These are phyloP conservation scores for Colletotrichum incanum DNA, from an alignment of 2,329 filamentous ascomycete genomes.

Conservation along the genomic window DNA sequence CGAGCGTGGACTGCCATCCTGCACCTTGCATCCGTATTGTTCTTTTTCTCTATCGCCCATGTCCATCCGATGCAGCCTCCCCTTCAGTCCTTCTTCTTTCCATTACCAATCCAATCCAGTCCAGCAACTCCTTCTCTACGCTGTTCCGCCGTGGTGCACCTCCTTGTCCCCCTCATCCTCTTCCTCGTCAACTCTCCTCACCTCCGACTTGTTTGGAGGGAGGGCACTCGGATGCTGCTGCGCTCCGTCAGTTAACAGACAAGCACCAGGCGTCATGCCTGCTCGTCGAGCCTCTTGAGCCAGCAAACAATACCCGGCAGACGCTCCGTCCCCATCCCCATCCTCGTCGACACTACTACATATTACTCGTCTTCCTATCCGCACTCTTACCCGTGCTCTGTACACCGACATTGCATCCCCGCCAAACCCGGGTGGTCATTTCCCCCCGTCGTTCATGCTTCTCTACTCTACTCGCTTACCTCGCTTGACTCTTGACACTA, in stretches of 20 bases:
- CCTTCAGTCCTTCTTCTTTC: background rate
- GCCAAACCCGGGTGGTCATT: background rate
- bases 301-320: constrained; percentile 1
- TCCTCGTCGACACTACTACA: background rate
- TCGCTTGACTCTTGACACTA: background rate
- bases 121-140: background rate
- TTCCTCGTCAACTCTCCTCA: background rate
- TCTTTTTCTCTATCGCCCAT: background rate
- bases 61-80: background rate
- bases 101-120: background rate
- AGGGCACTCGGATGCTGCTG: background rate
- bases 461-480: background rate
- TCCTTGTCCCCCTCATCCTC: background rate
- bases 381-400: background rate
- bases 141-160: background rate
- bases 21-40: too few relatives aligned
- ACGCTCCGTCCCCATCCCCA: background rate
- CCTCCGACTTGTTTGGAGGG: background rate
- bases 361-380: background rate
- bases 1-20: too few relatives aligned
- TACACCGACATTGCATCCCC: background rate
- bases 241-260: background rate
- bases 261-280: constrained; percentile 12
- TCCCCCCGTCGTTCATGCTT: background rate
- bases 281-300: background rate